Percentiles rank a stretch among this genome's conserved stretches.
phyloP scores from a whole-genome alignment of 495 filamentous ascomycete genomes.

The Acidiella bohemica region DNA sequence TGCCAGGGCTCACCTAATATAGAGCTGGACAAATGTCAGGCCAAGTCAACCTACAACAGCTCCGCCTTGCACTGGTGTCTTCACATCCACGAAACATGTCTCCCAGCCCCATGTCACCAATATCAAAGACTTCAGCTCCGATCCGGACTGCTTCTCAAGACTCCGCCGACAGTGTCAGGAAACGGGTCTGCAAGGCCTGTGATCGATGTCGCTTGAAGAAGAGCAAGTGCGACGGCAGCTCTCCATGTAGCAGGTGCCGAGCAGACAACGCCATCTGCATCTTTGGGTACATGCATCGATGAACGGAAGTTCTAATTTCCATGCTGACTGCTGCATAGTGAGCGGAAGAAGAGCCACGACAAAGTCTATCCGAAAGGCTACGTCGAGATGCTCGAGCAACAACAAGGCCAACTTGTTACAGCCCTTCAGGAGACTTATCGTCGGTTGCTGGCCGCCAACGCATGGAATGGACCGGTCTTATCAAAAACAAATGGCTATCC shows the following conservation, averaged over 20 bases:
- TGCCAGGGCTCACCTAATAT: background rate
- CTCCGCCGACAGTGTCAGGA: conserved; percentile 29
- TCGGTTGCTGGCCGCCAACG: conserved; percentile 35
- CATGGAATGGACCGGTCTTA: conserved; percentile 43
- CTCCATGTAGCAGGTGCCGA: conserved; percentile 54
- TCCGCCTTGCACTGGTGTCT: too few species aligned
- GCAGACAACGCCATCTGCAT: conserved; percentile 33
- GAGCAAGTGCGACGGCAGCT: conserved; percentile 58
- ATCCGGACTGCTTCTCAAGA: conserved; percentile 10
- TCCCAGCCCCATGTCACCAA: conserved; percentile 5
- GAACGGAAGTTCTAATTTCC: too few species aligned
- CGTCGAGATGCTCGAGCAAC: conserved; percentile 60
- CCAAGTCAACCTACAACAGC: background rate
- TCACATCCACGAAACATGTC: too few species aligned
- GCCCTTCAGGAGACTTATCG: conserved; percentile 49
- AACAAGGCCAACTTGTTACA: conserved; percentile 49
- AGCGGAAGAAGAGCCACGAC: conserved; percentile 33
- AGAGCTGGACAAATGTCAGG: background rate
- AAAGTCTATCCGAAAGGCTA: conserved; percentile 39
- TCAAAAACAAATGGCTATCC: conserved; percentile 44
- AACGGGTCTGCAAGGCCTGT: conserved; percentile 58
- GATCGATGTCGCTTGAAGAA: conserved; percentile 61
- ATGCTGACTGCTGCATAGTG: conserved; percentile 10
- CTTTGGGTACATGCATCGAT: conserved; percentile 25
- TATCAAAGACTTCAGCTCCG: conserved; percentile 10